Evolutionary conservation across 2,329 filamentous ascomycete genomes (phyloP), one percentile per base, ranked within the genome.

Genomic region (Ustulina deusta): DNA sequence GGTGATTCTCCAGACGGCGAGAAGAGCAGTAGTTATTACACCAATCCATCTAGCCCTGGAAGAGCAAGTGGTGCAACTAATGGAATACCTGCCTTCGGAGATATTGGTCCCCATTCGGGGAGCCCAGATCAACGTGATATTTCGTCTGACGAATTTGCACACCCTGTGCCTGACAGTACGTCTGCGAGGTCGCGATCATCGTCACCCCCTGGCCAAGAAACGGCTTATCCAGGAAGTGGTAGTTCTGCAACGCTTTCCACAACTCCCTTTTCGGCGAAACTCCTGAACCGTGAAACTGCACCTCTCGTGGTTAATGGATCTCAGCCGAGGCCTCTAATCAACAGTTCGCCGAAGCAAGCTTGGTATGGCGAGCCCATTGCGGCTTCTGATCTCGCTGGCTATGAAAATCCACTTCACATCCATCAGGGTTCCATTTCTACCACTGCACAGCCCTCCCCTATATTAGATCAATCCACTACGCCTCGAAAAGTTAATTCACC

Each of bases 111-210:
- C 36, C 74, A 77, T 34, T 66, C 71, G 4, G 79, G 79, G 2
- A 75, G 75, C 34, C 79, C 82, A 29, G 80, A 78, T 29, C 80
- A 84, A 46, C 81, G 83, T 34, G 80, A 85, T 13, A 75, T 85
- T 11, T 88, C 86, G 0, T 85, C 85, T 1, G 86, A 88, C 51
- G 84, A 87, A 68, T 77, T 84, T 3, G 84, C 86, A 0, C 86
- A 87, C 72, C 82, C 83, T 11, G 81, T 87, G 27, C 78, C 88
- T 6, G 85, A 88, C 61, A 81, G 85, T 44, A 86, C 87, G 76
- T 83, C 83, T 1, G 88, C 86, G 1, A 81, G 86, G 15, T 89
- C 87, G 5, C 86, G 86, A 13, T 89, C 87, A 3, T 86, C 87
- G 0, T 77, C 86, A 1, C 84, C 85, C 3, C 85, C 87, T 65